These are phyloP conservation scores for Agaricus blazei DNA, from an alignment of 768 basidiomycete genomes.

Conservation along the genomic window DNA sequence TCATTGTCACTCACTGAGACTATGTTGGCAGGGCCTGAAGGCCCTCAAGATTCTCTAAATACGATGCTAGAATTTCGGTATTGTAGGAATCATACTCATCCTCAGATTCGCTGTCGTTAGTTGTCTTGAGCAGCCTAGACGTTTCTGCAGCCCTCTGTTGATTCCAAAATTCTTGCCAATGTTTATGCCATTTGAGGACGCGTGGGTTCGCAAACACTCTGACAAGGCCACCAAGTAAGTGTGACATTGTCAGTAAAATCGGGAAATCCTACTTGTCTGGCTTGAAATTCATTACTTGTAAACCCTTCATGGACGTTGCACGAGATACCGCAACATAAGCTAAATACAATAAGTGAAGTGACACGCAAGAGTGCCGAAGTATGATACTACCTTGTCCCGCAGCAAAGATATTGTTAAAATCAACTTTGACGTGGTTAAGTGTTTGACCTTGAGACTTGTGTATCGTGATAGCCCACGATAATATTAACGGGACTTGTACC, in stretches of 20 bases:
- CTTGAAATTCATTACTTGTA: constrained; percentile 62
- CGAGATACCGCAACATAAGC: constrained; percentile 70
- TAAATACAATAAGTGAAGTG: constrained; percentile 15
- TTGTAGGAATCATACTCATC: not conserved
- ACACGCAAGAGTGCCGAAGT: not conserved
- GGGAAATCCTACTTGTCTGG: constrained; percentile 39
- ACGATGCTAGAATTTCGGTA: not conserved
- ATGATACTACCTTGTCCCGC: constrained; percentile 62
- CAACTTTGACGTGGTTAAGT: constrained; percentile 71
- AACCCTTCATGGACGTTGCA: constrained; percentile 54
- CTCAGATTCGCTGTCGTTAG: not conserved
- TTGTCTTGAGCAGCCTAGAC: not conserved
- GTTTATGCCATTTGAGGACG: constrained; percentile 10
- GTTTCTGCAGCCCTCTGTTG: not conserved
- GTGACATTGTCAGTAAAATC: not conserved
- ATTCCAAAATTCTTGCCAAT: constrained; percentile 3
- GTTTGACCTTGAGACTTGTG: constrained; percentile 93
- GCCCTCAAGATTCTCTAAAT: not conserved
- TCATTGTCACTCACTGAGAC: not conserved
- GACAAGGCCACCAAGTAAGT: not conserved
- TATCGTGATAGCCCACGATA: constrained; percentile 82
- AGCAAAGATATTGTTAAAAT: constrained; percentile 70
- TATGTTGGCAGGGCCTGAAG: not conserved
- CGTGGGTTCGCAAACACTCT: constrained; percentile 9
- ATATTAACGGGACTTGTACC: constrained; percentile 47